Evolutionary conservation across 1,284 basidiomycete genomes (phyloP), one percentile per base, ranked within the genome.

Genomic region (Agaricales sp.): DNA sequence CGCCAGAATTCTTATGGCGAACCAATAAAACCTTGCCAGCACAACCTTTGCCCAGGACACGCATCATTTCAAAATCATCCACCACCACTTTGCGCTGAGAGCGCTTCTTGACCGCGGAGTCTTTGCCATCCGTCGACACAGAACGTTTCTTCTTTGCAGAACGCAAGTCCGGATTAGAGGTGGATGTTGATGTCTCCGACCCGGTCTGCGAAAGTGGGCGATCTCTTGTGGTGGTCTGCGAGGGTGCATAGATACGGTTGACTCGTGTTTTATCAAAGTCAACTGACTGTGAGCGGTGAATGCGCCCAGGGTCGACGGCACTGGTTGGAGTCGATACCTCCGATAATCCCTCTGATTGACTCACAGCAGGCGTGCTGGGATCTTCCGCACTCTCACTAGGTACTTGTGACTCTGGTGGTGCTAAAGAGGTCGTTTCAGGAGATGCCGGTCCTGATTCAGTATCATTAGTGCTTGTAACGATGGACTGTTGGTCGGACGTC

Each of bases 51-150:
- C 94, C 94, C 4, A 98, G 72, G 16, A 97, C 94, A 20, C 92
- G 78, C 74, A 96, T 86, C 77, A 97, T 90, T 68, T 97, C 91
- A 64, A 97, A 97, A 67, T 97, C 93, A 57, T 92, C 80, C 52
- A 98, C 75, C 43, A 72, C 69, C 24, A 88, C 85, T 63, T 88
- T 87, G 51, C 80, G 75, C 50, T 77, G 72, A 6, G 74, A 70
- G 56, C 46, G 44, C 49, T 62, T 64, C n/a, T 63, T 63, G 8
- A 16, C 8, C 4, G 12, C 20, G 6, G 24, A 45, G 21, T 24
- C 44, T 14, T 21, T 13, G 4, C 21, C 14, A 11, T 26, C 24
- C 20, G 44, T 21, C 14, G 44, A 45, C 6, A 13, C 24, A 8
- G 39, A 41, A 20, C 39, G 39, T 18, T 41, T 41, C 39, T 41